phyloP scores from a whole-genome alignment of 345 rosid genomes.

The Hevea brasiliensis region DNA sequence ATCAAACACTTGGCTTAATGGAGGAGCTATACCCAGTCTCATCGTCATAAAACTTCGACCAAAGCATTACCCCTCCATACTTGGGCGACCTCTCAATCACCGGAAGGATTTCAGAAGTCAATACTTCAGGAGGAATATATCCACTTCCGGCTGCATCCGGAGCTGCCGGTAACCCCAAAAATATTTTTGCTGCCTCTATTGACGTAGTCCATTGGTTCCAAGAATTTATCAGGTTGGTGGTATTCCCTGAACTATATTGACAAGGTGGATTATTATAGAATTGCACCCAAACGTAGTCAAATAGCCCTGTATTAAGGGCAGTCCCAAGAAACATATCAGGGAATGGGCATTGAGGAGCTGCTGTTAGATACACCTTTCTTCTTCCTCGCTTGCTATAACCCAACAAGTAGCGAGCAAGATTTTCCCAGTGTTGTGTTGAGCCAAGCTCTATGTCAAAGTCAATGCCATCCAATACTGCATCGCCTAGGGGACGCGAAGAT shows the following conservation, averaged over 20 bases:
- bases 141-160: conserved; percentile 36
- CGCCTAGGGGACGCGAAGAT: conserved; percentile 26
- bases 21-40: conserved; percentile 27
- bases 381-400: conserved; percentile 12
- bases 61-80: conserved; percentile 42
- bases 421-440: conserved; percentile 15
- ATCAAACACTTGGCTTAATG: conserved; percentile 17
- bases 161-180: conserved; percentile 37
- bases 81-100: conserved; percentile 24
- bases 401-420: conserved; percentile 26
- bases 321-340: conserved; percentile 26
- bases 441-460: conserved; percentile 34
- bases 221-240: conserved; percentile 19
- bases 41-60: conserved; percentile 37
- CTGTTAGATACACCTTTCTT: conserved; percentile 26
- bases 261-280: conserved; percentile 34
- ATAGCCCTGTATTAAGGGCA: conserved; percentile 28
- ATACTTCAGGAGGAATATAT: conserved; percentile 24
- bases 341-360: conserved; percentile 37
- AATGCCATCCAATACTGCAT: conserved; percentile 27
- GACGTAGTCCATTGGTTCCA: conserved; percentile 33
- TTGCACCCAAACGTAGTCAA: conserved; percentile 34
- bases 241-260: conserved; percentile 25
- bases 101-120: conserved; percentile 33
- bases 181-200: conserved; percentile 9